Evolutionary conservation across 164 flowering plant species (phyloP).

Genomic region (Vitis riparia): DNA sequence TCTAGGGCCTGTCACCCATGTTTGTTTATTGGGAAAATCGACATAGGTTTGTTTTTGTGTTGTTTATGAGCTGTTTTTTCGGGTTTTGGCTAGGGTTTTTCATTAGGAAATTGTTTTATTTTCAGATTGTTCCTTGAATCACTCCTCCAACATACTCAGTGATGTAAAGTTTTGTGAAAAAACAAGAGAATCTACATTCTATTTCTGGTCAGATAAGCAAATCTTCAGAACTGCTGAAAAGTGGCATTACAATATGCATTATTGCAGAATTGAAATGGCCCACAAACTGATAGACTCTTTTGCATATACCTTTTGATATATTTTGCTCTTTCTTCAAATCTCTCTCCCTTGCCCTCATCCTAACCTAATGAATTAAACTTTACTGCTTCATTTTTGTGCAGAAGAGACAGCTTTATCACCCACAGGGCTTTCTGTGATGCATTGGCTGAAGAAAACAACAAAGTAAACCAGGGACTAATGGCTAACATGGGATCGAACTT

Average conservation of each 20-base stretch:
- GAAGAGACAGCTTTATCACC: slow-evolving; percentile 73
- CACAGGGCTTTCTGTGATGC: slow-evolving; percentile 81
- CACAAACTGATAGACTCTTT: slow-evolving; percentile 5
- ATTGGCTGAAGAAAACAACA: slow-evolving; percentile 65
- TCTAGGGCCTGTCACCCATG: neutral
- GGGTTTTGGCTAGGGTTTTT: too few species aligned
- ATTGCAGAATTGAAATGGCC: slow-evolving; percentile 10
- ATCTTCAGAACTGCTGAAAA: too few species aligned
- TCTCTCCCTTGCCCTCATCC: neutral
- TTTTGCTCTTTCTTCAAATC: neutral
- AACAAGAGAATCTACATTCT: too few species aligned
- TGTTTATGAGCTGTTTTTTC: neutral
- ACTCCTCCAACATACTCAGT: too few species aligned
- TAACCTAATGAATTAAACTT: neutral
- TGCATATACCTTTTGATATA: slow-evolving; percentile 7
- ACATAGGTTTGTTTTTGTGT: neutral
- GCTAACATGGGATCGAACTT: slow-evolving; percentile 24
- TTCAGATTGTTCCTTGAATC: too few species aligned
- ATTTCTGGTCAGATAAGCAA: too few species aligned
- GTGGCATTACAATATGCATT: too few species aligned
- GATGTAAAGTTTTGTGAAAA: too few species aligned
- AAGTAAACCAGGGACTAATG: slow-evolving; percentile 49
- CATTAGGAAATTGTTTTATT: too few species aligned
- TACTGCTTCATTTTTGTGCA: slow-evolving; percentile 18
- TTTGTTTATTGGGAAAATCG: neutral